Conservation (phyloP, 2,329 filamentous ascomycete species). For the Neonectria hederae region DNA sequence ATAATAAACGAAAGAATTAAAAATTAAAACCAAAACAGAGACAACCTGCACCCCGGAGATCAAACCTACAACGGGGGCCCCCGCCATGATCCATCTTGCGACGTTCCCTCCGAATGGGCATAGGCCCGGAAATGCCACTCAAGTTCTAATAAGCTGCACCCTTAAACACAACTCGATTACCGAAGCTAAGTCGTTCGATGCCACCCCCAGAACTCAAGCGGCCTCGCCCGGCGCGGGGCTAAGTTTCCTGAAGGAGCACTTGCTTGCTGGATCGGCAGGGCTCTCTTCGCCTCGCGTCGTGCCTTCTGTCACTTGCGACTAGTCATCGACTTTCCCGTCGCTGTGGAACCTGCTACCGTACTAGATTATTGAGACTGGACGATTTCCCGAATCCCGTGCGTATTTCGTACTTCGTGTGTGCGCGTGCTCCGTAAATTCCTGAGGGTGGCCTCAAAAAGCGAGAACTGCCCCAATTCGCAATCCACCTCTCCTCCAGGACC, state of each 20-base stretch:
- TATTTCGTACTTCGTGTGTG: neutral
- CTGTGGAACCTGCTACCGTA: slow-evolving; percentile 17
- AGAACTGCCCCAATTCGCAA: slow-evolving; percentile 3
- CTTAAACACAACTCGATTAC: slow-evolving; percentile 9
- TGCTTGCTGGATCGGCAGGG: slow-evolving; percentile 20
- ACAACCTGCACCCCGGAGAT: neutral
- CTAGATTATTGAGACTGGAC: slow-evolving; percentile 8
- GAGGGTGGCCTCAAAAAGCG: slow-evolving; percentile 10
- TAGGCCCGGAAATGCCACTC: slow-evolving; percentile 22
- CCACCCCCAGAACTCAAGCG: slow-evolving; percentile 2
- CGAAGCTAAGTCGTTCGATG: slow-evolving; percentile 17
- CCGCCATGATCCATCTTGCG: neutral
- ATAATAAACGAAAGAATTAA: neutral
- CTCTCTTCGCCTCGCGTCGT: neutral
- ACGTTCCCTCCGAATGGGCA: slow-evolving; percentile 12
- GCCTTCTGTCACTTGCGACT: slow-evolving; percentile 2
- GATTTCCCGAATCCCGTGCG: neutral
- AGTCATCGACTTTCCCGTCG: slow-evolving; percentile 5
- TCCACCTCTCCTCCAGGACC: neutral
- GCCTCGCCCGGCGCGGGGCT: slow-evolving; percentile 12
- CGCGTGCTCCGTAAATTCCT: neutral
- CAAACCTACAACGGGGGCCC: slow-evolving; percentile 9
- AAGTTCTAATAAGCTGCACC: slow-evolving; percentile 12
- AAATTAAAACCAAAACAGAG: neutral
- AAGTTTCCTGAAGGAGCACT: slow-evolving; percentile 19